Conservation (phyloP, 345 rosid genomes). For the Jatropha curcas region DNA sequence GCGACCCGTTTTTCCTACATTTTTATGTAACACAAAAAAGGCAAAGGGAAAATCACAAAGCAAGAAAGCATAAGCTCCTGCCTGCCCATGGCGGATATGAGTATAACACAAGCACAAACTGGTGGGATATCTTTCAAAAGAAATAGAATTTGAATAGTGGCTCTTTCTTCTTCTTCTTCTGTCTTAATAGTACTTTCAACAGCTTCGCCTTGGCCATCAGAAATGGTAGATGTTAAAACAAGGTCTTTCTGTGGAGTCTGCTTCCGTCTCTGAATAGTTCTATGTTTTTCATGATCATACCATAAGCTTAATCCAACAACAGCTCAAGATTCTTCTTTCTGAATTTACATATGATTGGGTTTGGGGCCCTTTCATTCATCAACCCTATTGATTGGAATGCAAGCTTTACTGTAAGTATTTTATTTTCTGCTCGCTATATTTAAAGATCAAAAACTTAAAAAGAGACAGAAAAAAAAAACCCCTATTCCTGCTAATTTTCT, state of each 20-base stretch:
- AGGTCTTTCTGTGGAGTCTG: conserved; percentile 69
- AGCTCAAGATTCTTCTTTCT: conserved; percentile 22
- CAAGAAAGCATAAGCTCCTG: too few relatives aligned
- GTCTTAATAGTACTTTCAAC: conserved; percentile 41
- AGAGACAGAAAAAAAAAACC: too few relatives aligned
- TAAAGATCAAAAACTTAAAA: too few relatives aligned
- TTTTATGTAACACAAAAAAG: conserved; percentile 37
- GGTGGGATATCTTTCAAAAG: conserved; percentile 80
- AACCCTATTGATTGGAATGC: conserved; percentile 84
- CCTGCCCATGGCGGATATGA: conserved; percentile 66
- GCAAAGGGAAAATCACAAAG: background rate
- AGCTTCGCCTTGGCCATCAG: conserved; percentile 60
- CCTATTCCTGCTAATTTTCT: conserved; percentile 2
- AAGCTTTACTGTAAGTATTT: conserved; percentile 73
- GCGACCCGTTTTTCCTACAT: conserved; percentile 48
- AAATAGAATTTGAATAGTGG: conserved; percentile 43
- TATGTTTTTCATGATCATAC: conserved; percentile 48
- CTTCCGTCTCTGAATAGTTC: conserved; percentile 49
- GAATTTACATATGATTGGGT: conserved; percentile 81
- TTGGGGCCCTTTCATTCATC: conserved; percentile 88
- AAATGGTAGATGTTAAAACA: conserved; percentile 43
- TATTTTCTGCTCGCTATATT: too few relatives aligned
- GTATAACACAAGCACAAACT: conserved; percentile 45
- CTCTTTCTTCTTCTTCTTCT: conserved; percentile 58
- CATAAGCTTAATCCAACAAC: conserved; percentile 43